Base-by-base conservation (phyloP, 257 asterid species). In the Solanum arcanum region DNA sequence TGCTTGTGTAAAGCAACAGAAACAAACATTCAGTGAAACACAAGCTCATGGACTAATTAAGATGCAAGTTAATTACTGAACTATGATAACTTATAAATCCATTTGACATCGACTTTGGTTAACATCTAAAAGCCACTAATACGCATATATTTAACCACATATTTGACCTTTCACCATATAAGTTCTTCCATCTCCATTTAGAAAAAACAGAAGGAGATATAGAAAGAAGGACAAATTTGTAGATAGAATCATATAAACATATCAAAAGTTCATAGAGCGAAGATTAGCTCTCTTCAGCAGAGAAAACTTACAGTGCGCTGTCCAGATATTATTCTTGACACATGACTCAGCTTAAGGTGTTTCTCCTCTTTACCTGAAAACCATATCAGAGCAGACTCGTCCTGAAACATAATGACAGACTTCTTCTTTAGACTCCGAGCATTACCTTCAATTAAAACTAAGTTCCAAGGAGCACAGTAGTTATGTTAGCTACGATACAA, bases 351-450 rank as follows among this genome's bases (percentile, higher is more conserved):
- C 90, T 94, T 94, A 66, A 96, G 98, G 88, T 92, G 96, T 89
- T 96, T 95, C 96, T 96, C 98, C 90, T 96, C 98, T 93, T 94
- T 96, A 86, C 98, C 98, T 6, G 98, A 95, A 90, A 92, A 94
- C 99, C 99, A 96, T 90, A 96, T 92, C 92, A 96, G 94, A 92
- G 93, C 92, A 90, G 98, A 91, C 90, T 96, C 99, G 74, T 96
- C 99, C 99, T 96, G 97, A 86, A 87, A 76, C 86, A 73, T 81
- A 80, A 60, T 72, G 21, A 86, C 41, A 49, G 35, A 76, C 12
- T 76, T 77, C 46, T 77, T 83, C 59, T 85, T 76, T 46, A 76
- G 78, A 76, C 27, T 85, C 62, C 7, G 27, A 41, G 37, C 68
- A 85, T 85, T 41, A 85, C 64, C 83, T 68, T 41, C 47, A 70